Percentiles rank a stretch among this genome's conserved stretches.
These are phyloP conservation scores for Leishmania tarentolae DNA, from an alignment of 208 protist genomes.

Conservation along the genomic window DNA sequence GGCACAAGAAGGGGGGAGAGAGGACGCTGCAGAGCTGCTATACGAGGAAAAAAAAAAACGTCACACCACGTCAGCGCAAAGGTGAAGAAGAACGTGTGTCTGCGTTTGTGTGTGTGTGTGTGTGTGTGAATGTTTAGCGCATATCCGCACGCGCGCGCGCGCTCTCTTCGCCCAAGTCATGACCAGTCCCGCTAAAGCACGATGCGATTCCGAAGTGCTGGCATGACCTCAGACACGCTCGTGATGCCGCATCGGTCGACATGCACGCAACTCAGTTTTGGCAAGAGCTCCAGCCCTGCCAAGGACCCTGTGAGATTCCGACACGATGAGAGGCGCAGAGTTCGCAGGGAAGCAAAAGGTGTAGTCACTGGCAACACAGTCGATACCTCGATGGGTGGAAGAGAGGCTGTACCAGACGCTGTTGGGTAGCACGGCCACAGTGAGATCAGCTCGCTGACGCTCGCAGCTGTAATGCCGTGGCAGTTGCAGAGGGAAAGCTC, in stretches of 20 bases:
- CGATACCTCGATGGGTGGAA: neutral
- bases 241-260: constrained; percentile 10
- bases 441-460: neutral
- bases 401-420: neutral
- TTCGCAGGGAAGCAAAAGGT: constrained; percentile 11
- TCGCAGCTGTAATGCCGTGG: constrained; percentile 10
- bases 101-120: neutral
- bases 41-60: constrained; percentile 4
- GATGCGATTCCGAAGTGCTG: constrained; percentile 7
- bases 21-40: neutral
- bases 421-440: too few species aligned
- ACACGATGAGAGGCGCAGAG: constrained; percentile 9
- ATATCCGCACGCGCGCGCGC: neutral
- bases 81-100: neutral
- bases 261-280: constrained; percentile 9
- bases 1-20: neutral
- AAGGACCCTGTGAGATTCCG: constrained; percentile 11
- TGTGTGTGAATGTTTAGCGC: neutral
- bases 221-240: neutral
- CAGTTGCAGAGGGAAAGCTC: constrained; percentile 19
- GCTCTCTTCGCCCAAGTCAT: neutral
- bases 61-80: neutral
- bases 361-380: neutral
- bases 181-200: neutral
- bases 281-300: constrained; percentile 7